phyloP scores from a whole-genome alignment of 306 rosid genomes.

The Quercus variabilis region DNA sequence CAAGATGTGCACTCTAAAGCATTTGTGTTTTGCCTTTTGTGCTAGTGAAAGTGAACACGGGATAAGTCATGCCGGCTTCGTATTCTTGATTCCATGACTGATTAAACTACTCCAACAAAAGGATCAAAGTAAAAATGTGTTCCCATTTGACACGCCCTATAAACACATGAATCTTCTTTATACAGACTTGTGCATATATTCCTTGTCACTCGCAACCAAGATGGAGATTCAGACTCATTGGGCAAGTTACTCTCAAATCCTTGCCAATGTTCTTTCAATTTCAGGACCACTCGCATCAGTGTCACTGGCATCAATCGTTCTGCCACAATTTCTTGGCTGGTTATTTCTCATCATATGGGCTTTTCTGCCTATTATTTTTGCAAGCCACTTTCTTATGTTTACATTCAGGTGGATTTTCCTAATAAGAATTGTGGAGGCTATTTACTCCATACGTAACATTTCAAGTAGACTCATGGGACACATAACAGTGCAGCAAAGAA shows the following conservation, averaged over 20 bases:
- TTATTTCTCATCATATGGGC: conserved; percentile 19
- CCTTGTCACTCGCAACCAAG: not conserved
- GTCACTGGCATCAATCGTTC: conserved; percentile 10
- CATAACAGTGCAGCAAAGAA: too few relatives aligned
- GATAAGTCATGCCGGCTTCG: not conserved
- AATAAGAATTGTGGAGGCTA: too few relatives aligned
- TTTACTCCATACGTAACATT: too few relatives aligned
- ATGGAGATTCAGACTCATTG: not conserved
- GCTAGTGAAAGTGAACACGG: not conserved
- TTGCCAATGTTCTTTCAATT: not conserved
- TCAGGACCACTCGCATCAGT: conserved; percentile 13
- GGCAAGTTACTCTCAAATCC: not conserved
- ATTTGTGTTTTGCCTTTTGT: too few relatives aligned
- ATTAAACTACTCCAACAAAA: conserved; percentile 2
- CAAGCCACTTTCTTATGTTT: not conserved
- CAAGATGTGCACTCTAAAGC: too few relatives aligned
- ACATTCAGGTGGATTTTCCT: too few relatives aligned
- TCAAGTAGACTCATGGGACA: too few relatives aligned
- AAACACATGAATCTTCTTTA: conserved; percentile 14
- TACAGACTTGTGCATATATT: conserved; percentile 7
- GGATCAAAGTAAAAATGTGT: conserved; percentile 6
- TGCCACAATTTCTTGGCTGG: not conserved
- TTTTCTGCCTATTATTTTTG: not conserved
- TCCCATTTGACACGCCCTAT: conserved; percentile 6
- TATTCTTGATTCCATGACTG: not conserved